Evolutionary conservation across 768 basidiomycete species (phyloP).

Genomic region (Pilatotrama ljubarskyi): DNA sequence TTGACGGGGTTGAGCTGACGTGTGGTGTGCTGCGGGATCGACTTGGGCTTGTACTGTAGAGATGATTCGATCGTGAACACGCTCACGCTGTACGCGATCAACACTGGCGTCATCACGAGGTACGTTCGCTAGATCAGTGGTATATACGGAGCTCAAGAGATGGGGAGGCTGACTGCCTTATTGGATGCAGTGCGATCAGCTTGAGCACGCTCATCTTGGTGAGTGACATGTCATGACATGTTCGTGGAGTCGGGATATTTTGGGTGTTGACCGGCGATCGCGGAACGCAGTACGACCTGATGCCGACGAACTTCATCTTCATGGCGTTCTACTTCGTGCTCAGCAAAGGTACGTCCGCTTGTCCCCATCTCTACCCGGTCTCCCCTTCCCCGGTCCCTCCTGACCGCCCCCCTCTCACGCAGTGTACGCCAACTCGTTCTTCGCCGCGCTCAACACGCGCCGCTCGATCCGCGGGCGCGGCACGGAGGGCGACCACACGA

Average conservation of each 20-base stretch:
- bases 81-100: constrained; percentile 59
- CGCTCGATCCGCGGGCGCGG: constrained; percentile 53
- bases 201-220: constrained; percentile 57
- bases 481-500: constrained; percentile 43
- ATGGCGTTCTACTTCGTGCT: constrained; percentile 62
- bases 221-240: constrained; percentile 24
- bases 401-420: constrained; percentile 1
- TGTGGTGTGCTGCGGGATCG: background rate
- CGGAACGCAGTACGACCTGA: constrained; percentile 51
- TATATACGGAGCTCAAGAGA: background rate
- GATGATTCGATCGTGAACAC: constrained; percentile 56
- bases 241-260: too few species aligned
- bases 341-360: constrained; percentile 53
- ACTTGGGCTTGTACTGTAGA: constrained; percentile 32
- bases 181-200: constrained; percentile 41
- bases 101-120: constrained; percentile 65
- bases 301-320: constrained; percentile 58
- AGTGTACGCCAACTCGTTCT: constrained; percentile 65
- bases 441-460: constrained; percentile 71
- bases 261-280: background rate
- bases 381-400: background rate
- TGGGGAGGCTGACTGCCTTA: background rate
- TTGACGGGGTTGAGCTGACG: background rate
- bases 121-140: constrained; percentile 26
- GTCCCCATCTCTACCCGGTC: background rate